A percentile compares a stretch with the other conserved stretches of the same genome.
Evolutionary conservation across 176 grass and related monocot species (phyloP).

Genomic region (Microstegium vimineum): DNA sequence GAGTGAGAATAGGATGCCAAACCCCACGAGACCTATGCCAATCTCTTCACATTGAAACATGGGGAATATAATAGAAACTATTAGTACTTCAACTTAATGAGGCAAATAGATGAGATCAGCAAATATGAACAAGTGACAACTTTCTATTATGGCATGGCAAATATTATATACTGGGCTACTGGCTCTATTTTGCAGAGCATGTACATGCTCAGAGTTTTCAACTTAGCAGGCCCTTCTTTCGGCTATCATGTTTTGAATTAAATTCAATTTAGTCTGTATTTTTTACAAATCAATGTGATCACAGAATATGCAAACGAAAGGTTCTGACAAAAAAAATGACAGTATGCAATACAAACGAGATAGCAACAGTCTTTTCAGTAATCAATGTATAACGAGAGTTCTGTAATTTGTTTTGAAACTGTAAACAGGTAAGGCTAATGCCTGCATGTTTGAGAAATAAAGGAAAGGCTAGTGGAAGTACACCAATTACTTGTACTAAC

Average conservation of each 20-base stretch:
- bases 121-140: not conserved
- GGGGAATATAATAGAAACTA: not conserved
- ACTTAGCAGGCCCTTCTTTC: not conserved
- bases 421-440: not conserved
- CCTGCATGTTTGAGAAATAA: not conserved
- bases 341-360: not conserved
- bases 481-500: not conserved
- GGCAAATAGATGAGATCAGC: not conserved
- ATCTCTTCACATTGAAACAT: conserved; percentile 61
- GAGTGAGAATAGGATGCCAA: conserved; percentile 87
- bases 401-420: not conserved
- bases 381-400: not conserved
- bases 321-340: not conserved
- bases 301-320: conserved; percentile 1
- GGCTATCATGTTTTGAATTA: not conserved
- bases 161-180: not conserved
- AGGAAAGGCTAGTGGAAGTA: not conserved
- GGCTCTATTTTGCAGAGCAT: not conserved
- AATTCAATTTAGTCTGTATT: not conserved
- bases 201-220: not conserved
- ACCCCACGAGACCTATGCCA: conserved; percentile 89
- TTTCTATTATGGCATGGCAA: conserved; percentile 10
- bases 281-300: conserved; percentile 12
- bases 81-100: conserved; percentile 18
- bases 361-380: conserved; percentile 9